Percentiles rank a stretch among this genome's conserved stretches.
These are phyloP conservation scores for Drosera spatulata DNA, from an alignment of 179 eudicot genomes.

Conservation along the genomic window DNA sequence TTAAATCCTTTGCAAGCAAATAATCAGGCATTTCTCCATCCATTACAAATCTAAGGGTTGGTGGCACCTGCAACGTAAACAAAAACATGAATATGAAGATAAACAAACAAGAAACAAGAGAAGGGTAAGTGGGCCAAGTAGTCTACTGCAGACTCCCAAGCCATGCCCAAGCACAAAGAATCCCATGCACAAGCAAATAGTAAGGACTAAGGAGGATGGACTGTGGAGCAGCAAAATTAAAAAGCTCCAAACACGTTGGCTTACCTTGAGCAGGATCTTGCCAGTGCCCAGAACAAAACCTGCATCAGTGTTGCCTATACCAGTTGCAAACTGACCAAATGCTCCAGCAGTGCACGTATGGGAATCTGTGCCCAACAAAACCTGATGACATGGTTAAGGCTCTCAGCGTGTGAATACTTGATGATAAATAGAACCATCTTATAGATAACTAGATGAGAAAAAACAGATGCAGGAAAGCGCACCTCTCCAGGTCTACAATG, in stretches of 20 bases:
- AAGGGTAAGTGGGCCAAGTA: too few relatives aligned
- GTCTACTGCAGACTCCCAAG: too few relatives aligned
- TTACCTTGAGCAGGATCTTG: conserved; percentile 83
- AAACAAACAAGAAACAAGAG: neutral
- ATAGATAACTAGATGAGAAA: neutral
- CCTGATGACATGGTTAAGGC: conserved; percentile 21
- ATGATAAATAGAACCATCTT: too few relatives aligned
- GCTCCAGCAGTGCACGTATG: conserved; percentile 99
- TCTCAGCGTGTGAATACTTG: neutral
- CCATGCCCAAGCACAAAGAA: neutral
- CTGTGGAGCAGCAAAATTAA: too few relatives aligned
- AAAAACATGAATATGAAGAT: neutral
- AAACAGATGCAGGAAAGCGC: conserved; percentile 4
- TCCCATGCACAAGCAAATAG: too few relatives aligned
- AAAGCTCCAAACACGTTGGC: neutral
- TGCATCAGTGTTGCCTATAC: conserved; percentile 96
- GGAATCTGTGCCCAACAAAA: conserved; percentile 89
- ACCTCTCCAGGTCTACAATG: conserved; percentile 99
- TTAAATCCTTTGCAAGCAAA: conserved; percentile 91
- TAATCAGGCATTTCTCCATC: conserved; percentile 98
- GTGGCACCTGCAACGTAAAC: conserved; percentile 67
- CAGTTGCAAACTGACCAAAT: conserved; percentile 95
- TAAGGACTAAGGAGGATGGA: too few relatives aligned
- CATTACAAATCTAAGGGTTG: conserved; percentile 84
- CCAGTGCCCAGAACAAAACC: conserved; percentile 96